Base-by-base conservation (phyloP, 139 green algal species). In the Deuterostichococcus epilithicus region DNA sequence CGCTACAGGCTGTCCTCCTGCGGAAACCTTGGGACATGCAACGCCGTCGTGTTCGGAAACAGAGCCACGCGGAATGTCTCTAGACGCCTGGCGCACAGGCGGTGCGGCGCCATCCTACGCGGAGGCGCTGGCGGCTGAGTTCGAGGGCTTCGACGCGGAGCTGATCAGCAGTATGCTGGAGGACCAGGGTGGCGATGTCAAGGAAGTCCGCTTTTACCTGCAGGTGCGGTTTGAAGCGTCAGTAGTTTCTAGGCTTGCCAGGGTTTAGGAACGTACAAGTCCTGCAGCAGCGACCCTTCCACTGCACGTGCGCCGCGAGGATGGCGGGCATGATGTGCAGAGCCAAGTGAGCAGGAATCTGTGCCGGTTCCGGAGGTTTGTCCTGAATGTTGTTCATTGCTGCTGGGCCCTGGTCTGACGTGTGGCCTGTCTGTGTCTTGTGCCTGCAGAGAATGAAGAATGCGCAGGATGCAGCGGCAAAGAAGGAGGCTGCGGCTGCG, bases 181-280 rank as follows among this genome's bases (percentile, higher is more conserved):
- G 80, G 86, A 94, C 73, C 89, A 94, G 82, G 88, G 84, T 10
- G 88, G 83, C 0, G 90, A 94, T 76, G 69, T 82, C 38, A 69
- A 70, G 58, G 86, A 91, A 58, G 81, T 90, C 36, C 70, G 65
- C 34, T 81, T 72, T 26, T 82, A 67, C 44, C 78, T 90, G 25
- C 66, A 33, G 75, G 82, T 88, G 72, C 42, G 8, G 10, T 23
- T 52, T 63, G 52, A n/a, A n/a, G n/a, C n/a, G n/a, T n/a, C n/a
- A n/a, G n/a, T n/a, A n/a, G n/a, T n/a, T n/a, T n/a, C n/a, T n/a
- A n/a, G n/a, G n/a, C n/a, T n/a, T n/a, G n/a, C n/a, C n/a, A n/a
- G n/a, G n/a, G n/a, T n/a, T n/a, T n/a, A n/a, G n/a, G n/a, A n/a
- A n/a, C n/a, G n/a, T n/a, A n/a, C n/a, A n/a, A n/a, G n/a, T n/a